These are phyloP conservation scores for Penstemon eatonii DNA, from an alignment of 257 asterid species.

Conservation along the genomic window DNA sequence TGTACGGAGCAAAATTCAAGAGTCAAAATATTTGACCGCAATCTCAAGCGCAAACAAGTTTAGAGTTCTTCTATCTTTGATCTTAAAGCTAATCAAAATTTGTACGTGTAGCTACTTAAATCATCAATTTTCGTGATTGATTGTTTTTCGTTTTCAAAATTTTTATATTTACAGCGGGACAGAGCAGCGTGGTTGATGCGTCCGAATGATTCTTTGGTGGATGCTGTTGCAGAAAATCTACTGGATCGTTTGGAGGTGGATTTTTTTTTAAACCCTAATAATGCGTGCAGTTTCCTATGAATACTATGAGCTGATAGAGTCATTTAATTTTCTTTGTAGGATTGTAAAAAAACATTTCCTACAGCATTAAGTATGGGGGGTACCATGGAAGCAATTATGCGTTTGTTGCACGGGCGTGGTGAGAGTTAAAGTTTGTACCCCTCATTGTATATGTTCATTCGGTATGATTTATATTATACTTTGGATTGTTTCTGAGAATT, in stretches of 20 bases:
- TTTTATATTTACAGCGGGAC: constrained; percentile 62
- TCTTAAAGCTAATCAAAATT: neutral
- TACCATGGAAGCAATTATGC: constrained; percentile 78
- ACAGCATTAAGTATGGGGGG: constrained; percentile 87
- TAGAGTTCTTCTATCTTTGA: constrained; percentile 16
- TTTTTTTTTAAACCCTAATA: neutral
- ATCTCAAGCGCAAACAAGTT: constrained; percentile 90
- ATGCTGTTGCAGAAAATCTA: constrained; percentile 82
- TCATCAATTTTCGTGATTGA: neutral
- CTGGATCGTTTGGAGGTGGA: constrained; percentile 87
- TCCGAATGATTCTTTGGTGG: constrained; percentile 66
- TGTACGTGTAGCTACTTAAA: neutral
- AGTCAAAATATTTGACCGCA: constrained; percentile 77
- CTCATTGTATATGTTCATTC: constrained; percentile 14
- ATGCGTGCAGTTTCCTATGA: neutral
- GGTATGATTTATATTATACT: neutral
- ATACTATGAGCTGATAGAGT: neutral
- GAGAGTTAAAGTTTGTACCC: constrained; percentile 39
- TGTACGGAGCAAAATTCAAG: constrained; percentile 62
- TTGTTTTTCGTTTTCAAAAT: neutral
- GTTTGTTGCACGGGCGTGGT: constrained; percentile 82
- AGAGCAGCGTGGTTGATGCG: constrained; percentile 95
- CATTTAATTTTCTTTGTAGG: constrained; percentile 47
- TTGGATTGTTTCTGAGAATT: neutral
- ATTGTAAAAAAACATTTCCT: constrained; percentile 83